phyloP scores from a whole-genome alignment of 495 filamentous ascomycete genomes.

The Usnea hakonensis region DNA sequence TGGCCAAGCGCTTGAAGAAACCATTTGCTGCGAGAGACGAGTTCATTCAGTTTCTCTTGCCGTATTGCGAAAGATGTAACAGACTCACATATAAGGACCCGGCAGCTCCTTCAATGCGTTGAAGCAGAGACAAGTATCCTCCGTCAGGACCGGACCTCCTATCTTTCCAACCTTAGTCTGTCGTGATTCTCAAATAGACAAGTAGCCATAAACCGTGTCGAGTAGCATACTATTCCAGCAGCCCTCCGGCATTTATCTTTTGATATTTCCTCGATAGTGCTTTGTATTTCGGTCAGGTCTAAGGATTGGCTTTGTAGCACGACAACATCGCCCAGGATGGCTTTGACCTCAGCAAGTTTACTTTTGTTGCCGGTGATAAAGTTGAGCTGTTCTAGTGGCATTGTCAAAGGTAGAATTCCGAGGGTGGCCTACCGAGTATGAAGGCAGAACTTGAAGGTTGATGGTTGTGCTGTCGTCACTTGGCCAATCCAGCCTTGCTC shows the following conservation, averaged over 20 bases:
- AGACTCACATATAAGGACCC: conserved; percentile 84
- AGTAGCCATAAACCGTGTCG: background rate
- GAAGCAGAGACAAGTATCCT: conserved; percentile 94
- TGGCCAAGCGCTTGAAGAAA: conserved; percentile 79
- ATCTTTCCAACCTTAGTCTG: conserved; percentile 40
- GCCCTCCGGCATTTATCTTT: conserved; percentile 78
- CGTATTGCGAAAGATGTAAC: background rate
- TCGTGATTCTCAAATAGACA: background rate
- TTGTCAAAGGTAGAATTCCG: no score
- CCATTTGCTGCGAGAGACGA: conserved; percentile 59
- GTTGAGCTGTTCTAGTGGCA: conserved; percentile 49
- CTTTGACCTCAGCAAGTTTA: conserved; percentile 80
- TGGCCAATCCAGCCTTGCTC: background rate
- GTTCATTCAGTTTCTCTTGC: background rate
- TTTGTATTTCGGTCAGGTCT: conserved; percentile 85
- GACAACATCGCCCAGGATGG: conserved; percentile 65
- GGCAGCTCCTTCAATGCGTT: conserved; percentile 80
- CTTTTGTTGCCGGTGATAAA: conserved; percentile 97
- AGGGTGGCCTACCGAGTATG: no score
- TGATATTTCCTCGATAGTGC: conserved; percentile 83
- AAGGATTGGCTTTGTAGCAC: conserved; percentile 63
- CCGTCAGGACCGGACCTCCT: conserved; percentile 81
- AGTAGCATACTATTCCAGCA: conserved; percentile 48
- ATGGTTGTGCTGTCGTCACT: background rate
- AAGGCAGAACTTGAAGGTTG: background rate